A percentile compares a stretch with the other conserved stretches of the same genome.
These are phyloP conservation scores for Colletotrichum karsti DNA, from an alignment of 2,329 filamentous ascomycete species.

Conservation along the genomic window DNA sequence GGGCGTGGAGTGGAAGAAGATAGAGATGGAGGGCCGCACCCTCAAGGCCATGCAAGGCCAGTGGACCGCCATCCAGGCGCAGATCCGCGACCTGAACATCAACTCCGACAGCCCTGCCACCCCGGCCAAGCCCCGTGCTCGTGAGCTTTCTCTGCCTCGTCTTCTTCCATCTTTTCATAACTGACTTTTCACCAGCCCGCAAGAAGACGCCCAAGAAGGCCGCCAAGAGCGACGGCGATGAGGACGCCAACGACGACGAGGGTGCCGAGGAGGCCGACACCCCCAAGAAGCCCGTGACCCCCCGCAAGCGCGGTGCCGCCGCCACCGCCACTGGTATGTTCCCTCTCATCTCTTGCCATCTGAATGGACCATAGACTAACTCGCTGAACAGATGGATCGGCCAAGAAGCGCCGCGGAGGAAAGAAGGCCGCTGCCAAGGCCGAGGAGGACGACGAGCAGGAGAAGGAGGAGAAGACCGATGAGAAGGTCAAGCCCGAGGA, in stretches of 20 bases:
- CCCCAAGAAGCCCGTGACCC: conserved; percentile 1
- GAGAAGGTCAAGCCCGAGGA: conserved; percentile 42
- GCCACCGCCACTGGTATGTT: background rate
- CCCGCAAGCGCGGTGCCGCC: conserved; percentile 12
- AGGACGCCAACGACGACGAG: background rate
- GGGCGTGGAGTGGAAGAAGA: conserved; percentile 43
- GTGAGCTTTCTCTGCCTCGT: background rate
- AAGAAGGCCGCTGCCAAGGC: conserved; percentile 31
- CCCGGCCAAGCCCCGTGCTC: conserved; percentile 7
- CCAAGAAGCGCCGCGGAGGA: conserved; percentile 14
- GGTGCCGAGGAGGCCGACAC: background rate
- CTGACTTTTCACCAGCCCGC: background rate
- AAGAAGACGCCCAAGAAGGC: conserved; percentile 37
- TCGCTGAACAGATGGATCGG: background rate
- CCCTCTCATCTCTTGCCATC: no score
- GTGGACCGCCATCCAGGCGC: conserved; percentile 47
- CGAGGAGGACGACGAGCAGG: conserved; percentile 4
- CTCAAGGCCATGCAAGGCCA: conserved; percentile 46
- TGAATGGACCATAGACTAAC: background rate
- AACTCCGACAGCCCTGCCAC: conserved; percentile 6
- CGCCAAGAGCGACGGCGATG: background rate
- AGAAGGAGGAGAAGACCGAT: background rate
- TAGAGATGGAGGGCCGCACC: conserved; percentile 47
- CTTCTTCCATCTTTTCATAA: background rate
- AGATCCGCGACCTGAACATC: conserved; percentile 44